Evolutionary conservation across 2,329 filamentous ascomycete genomes (phyloP), one percentile per base, ranked within the genome.

Genomic region (Claviceps maximensis): DNA sequence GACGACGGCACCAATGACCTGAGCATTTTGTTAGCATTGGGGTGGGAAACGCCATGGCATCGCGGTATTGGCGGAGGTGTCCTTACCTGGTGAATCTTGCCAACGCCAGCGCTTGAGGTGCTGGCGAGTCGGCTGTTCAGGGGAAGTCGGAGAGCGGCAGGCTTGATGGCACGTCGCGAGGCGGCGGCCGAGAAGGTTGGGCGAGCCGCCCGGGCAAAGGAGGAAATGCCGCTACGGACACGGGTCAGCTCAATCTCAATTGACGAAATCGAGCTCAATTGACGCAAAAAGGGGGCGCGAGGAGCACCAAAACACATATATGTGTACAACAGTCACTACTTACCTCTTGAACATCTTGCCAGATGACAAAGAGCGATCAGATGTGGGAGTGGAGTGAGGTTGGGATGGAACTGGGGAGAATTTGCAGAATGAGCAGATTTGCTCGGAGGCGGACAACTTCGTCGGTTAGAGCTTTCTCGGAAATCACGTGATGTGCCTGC

Each of bases 1-100:
- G 67, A 97, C 93, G 72, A 97, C 90, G 78, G 93, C 91, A 87
- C 93, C 90, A 77, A 96, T 96, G 74, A 96, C 90, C 78, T 89
- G 76, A 81, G 69, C 84, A 69, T 60, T 57, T 57, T 57, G 65
- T 72, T 65, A 71, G 66, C 62, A 9, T 17, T 55, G 50, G 10
- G 47, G n/a, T n/a, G n/a, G 53, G 49, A 29, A 53, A 10, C 13
- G n/a, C 49, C 47, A 23, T 21, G 25, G 49, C 13, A 48, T 38
- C 36, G 47, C 46, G 49, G 42, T 19, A 45, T 19, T 47, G 49
- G 40, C 40, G 41, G 51, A 52, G 57, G 52, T 49, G n/a, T 53
- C 58, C 76, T 72, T 67, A 81, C 78, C 77, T 84, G 81, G 75
- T 84, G 75, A 67, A 84, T 83, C 74, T 83, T 83, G 71, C 81